Conservation (phyloP, 495 filamentous ascomycete genomes). For the Opeltia flavorubescens region DNA sequence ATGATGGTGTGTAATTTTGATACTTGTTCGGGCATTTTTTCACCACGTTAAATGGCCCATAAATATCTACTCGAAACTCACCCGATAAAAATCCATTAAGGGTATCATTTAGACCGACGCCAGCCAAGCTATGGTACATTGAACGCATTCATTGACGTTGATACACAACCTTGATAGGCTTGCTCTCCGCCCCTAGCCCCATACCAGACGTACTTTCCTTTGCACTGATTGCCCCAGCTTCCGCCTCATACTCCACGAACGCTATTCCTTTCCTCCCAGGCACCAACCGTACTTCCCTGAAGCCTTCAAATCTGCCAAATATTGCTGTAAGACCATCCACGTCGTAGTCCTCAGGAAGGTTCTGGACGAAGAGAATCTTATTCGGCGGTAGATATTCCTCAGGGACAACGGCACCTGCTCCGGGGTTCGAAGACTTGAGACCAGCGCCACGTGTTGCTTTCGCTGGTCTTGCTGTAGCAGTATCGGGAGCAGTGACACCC, state of each 20-base stretch:
- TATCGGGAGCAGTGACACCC: slow-evolving; percentile 30
- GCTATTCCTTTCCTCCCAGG: slow-evolving; percentile 80
- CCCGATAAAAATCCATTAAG: too few relatives aligned
- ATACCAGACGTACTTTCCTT: slow-evolving; percentile 94
- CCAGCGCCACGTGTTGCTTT: slow-evolving; percentile 66
- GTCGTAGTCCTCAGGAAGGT: slow-evolving; percentile 76
- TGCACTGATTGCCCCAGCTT: slow-evolving; percentile 78
- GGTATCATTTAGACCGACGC: neutral
- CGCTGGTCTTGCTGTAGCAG: slow-evolving; percentile 43
- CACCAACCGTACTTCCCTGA: slow-evolving; percentile 81
- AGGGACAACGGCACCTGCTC: slow-evolving; percentile 64
- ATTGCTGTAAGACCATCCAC: slow-evolving; percentile 64
- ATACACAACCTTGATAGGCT: slow-evolving; percentile 72
- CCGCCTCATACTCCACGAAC: slow-evolving; percentile 90
- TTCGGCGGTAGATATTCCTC: slow-evolving; percentile 97
- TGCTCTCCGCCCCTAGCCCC: slow-evolving; percentile 56
- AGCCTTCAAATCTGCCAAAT: slow-evolving; percentile 85
- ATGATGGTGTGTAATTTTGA: too few relatives aligned
- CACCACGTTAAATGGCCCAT: too few relatives aligned
- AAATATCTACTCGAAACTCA: too few relatives aligned
- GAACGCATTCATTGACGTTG: slow-evolving; percentile 54
- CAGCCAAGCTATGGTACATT: neutral
- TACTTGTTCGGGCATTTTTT: too few relatives aligned
- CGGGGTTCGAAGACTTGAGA: slow-evolving; percentile 62
- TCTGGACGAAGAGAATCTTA: slow-evolving; percentile 92